Conservation (phyloP, 2,329 filamentous ascomycete genomes). For the Trichoderma citrinoviride region DNA sequence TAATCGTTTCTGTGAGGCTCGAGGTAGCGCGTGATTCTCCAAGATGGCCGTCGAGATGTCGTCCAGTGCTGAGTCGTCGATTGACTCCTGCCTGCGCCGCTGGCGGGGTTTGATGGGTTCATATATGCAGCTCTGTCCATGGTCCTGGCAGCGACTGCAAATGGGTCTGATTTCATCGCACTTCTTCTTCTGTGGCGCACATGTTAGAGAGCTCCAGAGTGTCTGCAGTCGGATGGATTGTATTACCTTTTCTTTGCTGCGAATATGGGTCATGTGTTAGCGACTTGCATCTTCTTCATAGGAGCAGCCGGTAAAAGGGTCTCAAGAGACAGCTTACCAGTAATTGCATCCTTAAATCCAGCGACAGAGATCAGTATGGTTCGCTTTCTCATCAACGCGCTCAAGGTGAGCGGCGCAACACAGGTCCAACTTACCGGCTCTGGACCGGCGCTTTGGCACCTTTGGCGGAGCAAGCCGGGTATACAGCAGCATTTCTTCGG, state of each 20-base stretch:
- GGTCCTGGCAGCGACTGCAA: slow-evolving; percentile 51
- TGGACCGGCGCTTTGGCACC: slow-evolving; percentile 57
- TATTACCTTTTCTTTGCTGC: slow-evolving; percentile 54
- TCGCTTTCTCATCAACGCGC: neutral
- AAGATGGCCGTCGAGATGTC: neutral
- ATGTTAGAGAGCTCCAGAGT: slow-evolving; percentile 20
- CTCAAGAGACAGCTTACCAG: slow-evolving; percentile 43
- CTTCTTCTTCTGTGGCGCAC: slow-evolving; percentile 52
- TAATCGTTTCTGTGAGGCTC: slow-evolving; percentile 2
- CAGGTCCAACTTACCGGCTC: slow-evolving; percentile 49
- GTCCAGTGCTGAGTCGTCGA: neutral
- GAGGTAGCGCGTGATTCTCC: neutral
- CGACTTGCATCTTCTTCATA: neutral
- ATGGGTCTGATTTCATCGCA: slow-evolving; percentile 53
- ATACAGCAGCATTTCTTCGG: slow-evolving; percentile 52
- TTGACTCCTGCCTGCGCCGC: slow-evolving; percentile 36
- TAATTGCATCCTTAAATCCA: slow-evolving; percentile 47
- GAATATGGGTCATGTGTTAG: slow-evolving; percentile 20
- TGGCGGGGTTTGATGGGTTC: slow-evolving; percentile 45
- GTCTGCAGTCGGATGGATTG: neutral
- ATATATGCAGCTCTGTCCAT: slow-evolving; percentile 49
- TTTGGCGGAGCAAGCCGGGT: slow-evolving; percentile 58
- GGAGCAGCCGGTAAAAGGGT: neutral
- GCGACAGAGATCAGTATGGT: neutral
- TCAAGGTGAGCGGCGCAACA: neutral